phyloP scores from a whole-genome alignment of 2,329 filamentous ascomycete species.

The Coniochaeta sp. region DNA sequence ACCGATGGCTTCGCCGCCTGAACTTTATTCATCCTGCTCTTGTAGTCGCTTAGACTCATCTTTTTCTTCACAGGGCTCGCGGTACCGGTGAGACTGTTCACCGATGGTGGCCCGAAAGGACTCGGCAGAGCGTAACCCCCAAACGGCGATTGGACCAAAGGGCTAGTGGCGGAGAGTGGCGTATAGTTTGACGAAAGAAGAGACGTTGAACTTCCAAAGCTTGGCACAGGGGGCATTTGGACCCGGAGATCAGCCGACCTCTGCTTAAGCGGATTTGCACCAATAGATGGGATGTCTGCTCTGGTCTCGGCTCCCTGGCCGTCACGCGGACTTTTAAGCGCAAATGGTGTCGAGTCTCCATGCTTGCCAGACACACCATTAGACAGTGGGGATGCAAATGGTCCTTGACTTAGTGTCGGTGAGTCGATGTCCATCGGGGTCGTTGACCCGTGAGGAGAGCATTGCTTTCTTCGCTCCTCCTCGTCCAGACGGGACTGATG shows the following conservation, averaged over 20 bases:
- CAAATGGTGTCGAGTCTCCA: neutral
- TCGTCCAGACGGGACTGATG: conserved; percentile 34
- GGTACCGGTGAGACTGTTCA: conserved; percentile 36
- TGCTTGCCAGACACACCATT: neutral
- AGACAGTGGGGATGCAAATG: neutral
- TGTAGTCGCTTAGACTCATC: conserved; percentile 59
- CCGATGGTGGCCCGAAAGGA: conserved; percentile 31
- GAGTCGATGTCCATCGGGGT: conserved; percentile 31
- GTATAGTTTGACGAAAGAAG: conserved; percentile 30
- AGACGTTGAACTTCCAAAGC: conserved; percentile 34
- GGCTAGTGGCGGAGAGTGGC: conserved; percentile 37
- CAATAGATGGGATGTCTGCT: neutral
- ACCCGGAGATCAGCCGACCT: conserved; percentile 42
- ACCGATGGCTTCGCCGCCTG: conserved; percentile 33
- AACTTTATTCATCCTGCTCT: conserved; percentile 49
- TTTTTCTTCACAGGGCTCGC: conserved; percentile 62
- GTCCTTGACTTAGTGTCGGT: conserved; percentile 10
- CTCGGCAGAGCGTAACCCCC: conserved; percentile 29
- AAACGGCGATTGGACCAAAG: conserved; percentile 43
- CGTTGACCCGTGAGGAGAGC: conserved; percentile 18
- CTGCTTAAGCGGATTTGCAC: conserved; percentile 17
- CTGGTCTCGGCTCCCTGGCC: conserved; percentile 1
- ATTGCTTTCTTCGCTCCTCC: conserved; percentile 24
- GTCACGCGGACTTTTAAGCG: neutral
- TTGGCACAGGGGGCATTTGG: conserved; percentile 49